Evolutionary conservation across 352 stramenopile species (phyloP).

Genomic region (Phytophthora melonis): DNA sequence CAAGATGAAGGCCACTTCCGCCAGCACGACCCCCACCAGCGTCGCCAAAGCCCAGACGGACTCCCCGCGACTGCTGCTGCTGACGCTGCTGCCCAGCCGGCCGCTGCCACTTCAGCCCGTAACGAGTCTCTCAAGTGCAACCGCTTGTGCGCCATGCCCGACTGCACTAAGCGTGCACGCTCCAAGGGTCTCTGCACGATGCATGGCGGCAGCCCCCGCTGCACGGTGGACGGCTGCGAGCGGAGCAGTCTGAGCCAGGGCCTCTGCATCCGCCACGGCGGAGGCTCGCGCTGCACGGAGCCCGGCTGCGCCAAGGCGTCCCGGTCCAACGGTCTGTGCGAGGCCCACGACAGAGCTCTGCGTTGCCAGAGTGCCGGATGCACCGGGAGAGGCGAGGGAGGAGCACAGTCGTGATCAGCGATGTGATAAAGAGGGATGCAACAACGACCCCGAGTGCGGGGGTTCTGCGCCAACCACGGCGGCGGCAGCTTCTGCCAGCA

Average conservation of each 20-base stretch:
- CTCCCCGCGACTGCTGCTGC: background rate
- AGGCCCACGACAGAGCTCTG: slow-evolving; percentile 82
- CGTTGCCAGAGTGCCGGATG: slow-evolving; percentile 79
- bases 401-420: slow-evolving; percentile 86
- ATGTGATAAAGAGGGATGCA: slow-evolving; percentile 86
- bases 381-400: slow-evolving; percentile 84
- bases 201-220: slow-evolving; percentile 79
- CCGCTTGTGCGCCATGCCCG: slow-evolving; percentile 82
- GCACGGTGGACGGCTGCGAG: slow-evolving; percentile 85
- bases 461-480: slow-evolving; percentile 88
- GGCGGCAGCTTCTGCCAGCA: slow-evolving; percentile 84
- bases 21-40: slow-evolving; percentile 34
- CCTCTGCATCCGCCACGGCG: slow-evolving; percentile 85
- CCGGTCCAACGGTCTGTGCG: slow-evolving; percentile 88
- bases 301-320: slow-evolving; percentile 82
- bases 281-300: slow-evolving; percentile 83
- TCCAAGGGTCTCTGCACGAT: slow-evolving; percentile 89
- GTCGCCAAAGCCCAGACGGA: slow-evolving; percentile 25
- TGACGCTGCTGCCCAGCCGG: slow-evolving; percentile 6
- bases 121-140: slow-evolving; percentile 82
- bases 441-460: slow-evolving; percentile 81
- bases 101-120: slow-evolving; percentile 25
- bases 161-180: slow-evolving; percentile 85
- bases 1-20: slow-evolving; percentile 32
- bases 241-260: slow-evolving; percentile 84